Percentiles rank a stretch among this genome's conserved stretches.
These are phyloP conservation scores for Ophiostoma tasmaniense DNA, from an alignment of 2,329 filamentous ascomycete genomes.

Conservation along the genomic window DNA sequence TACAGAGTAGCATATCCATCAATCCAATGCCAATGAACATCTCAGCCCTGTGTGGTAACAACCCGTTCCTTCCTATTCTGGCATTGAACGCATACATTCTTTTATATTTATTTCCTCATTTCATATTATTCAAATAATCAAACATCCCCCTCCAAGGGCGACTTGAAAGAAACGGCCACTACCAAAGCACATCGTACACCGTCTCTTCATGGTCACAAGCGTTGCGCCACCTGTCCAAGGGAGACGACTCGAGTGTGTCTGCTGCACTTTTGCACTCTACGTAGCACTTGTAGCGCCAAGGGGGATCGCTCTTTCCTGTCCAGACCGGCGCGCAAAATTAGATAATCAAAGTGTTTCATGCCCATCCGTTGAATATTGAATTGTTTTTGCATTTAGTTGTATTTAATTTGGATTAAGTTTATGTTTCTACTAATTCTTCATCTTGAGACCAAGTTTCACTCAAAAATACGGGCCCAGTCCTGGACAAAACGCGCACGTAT, in stretches of 20 bases:
- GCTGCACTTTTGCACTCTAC: background rate
- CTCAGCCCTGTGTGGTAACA: background rate
- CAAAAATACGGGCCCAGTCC: background rate
- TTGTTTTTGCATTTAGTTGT: background rate
- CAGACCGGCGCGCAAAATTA: background rate
- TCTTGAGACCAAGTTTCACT: background rate
- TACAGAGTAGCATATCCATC: background rate
- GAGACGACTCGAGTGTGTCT: background rate
- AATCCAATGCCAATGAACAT: background rate
- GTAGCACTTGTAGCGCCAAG: background rate
- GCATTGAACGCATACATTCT: background rate
- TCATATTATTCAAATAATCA: background rate
- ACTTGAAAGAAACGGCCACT: background rate
- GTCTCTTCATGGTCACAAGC: background rate
- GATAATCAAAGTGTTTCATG: constrained; percentile 2
- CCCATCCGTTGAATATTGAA: background rate
- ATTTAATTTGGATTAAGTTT: background rate
- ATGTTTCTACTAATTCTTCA: background rate
- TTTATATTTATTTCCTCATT: background rate
- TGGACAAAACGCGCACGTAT: background rate
- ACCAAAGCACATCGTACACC: background rate
- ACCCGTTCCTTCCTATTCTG: background rate
- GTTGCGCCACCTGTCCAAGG: background rate
- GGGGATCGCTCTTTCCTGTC: background rate
- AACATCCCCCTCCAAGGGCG: background rate